A percentile compares a stretch with the other conserved stretches of the same genome.
Conservation (phyloP, 805 yeast species). For the Babjeviella inositovora region DNA sequence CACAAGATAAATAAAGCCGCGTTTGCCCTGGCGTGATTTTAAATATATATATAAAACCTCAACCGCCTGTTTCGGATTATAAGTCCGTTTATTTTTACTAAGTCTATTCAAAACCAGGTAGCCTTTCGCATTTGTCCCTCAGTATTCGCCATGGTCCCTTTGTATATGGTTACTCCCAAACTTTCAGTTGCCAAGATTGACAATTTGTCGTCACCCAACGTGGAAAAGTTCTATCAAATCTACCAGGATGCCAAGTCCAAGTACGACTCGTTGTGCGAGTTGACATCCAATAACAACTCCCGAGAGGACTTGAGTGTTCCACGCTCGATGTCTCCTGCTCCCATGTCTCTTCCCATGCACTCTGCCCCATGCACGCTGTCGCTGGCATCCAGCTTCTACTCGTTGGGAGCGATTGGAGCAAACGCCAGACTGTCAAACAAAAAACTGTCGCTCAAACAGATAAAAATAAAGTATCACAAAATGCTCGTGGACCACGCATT, state of each 20-base stretch:
- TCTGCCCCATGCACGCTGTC: too few species aligned
- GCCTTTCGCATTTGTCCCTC: too few species aligned
- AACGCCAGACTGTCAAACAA: not conserved
- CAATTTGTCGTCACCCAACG: constrained; percentile 1
- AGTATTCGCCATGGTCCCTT: constrained; percentile 1
- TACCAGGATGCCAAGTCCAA: not conserved
- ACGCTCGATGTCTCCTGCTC: too few species aligned
- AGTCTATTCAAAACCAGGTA: too few species aligned
- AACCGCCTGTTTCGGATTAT: too few species aligned
- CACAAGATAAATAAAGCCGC: too few species aligned
- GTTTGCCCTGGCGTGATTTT: too few species aligned
- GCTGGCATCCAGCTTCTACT: not conserved
- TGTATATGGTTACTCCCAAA: constrained; percentile 1
- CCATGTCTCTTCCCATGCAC: too few species aligned
- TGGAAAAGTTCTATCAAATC: not conserved
- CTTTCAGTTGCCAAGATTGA: constrained; percentile 1
- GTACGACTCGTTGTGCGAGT: not conserved
- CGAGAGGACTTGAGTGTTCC: too few species aligned
- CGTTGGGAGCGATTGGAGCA: not conserved
- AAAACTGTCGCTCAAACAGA: not conserved
- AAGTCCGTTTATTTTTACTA: too few species aligned
- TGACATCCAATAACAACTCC: too few species aligned
- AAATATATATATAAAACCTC: too few species aligned
- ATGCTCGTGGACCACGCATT: constrained; percentile 1
- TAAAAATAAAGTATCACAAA: constrained; percentile 1